phyloP scores from a whole-genome alignment of 225 moss, liverwort and hornwort species.

The Climacium dendroides region DNA sequence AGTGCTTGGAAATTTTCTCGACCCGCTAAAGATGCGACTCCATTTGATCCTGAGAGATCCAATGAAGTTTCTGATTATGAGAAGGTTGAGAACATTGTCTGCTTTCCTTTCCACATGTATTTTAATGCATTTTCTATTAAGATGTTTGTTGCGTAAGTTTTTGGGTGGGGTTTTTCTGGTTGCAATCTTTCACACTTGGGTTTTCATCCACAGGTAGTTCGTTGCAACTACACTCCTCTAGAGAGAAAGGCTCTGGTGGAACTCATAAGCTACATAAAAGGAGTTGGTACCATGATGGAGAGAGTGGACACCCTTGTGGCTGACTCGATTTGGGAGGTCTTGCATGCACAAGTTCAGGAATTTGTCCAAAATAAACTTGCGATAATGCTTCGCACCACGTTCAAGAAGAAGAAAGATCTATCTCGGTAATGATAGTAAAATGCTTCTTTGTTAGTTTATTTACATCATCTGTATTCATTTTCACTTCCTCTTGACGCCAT shows the following conservation, averaged over 20 bases:
- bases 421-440: constrained; percentile 14
- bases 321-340: constrained; percentile 56
- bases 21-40: constrained; percentile 90
- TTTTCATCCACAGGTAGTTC: constrained; percentile 38
- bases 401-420: constrained; percentile 59
- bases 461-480: not conserved
- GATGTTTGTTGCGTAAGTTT: not conserved
- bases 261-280: constrained; percentile 50
- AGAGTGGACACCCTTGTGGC: constrained; percentile 56
- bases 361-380: constrained; percentile 62
- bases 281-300: constrained; percentile 64
- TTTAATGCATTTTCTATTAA: not conserved
- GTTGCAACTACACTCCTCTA: constrained; percentile 44
- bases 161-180: not conserved
- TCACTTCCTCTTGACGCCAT: not conserved
- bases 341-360: constrained; percentile 62
- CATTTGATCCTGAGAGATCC: constrained; percentile 71
- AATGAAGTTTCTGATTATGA: constrained; percentile 87
- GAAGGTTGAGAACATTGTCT: constrained; percentile 43
- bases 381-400: constrained; percentile 58
- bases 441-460: not conserved
- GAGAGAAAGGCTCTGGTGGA: constrained; percentile 59
- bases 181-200: not conserved
- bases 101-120: not conserved
- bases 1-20: constrained; percentile 99